These are phyloP conservation scores for Verbena officinalis DNA, from an alignment of 257 asterid species.

Conservation along the genomic window DNA sequence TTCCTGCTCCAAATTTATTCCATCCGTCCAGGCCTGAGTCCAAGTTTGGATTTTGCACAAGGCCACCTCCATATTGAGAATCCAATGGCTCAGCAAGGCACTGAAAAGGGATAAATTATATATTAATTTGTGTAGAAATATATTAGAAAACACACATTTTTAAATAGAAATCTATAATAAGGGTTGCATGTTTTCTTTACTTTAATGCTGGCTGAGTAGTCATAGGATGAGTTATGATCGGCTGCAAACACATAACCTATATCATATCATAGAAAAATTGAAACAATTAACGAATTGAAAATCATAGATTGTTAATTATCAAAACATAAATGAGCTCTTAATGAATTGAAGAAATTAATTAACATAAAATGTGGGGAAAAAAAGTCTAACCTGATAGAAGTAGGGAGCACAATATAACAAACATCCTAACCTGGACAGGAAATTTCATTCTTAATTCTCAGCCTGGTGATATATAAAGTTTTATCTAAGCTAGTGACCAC, in stretches of 20 bases:
- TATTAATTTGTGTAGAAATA: neutral
- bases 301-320: no score
- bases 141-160: no score
- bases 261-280: neutral
- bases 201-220: slow-evolving; percentile 42
- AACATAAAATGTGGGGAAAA: neutral
- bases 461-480: no score
- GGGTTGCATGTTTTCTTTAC: slow-evolving; percentile 32
- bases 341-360: neutral
- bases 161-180: no score
- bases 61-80: slow-evolving; percentile 53
- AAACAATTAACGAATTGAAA: neutral
- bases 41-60: slow-evolving; percentile 34
- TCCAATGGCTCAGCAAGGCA: slow-evolving; percentile 40
- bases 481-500: no score
- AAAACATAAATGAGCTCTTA: no score
- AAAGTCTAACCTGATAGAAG: slow-evolving; percentile 28
- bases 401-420: slow-evolving; percentile 23
- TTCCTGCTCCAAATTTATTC: slow-evolving; percentile 35
- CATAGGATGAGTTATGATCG: slow-evolving; percentile 22
- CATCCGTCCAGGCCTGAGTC: slow-evolving; percentile 35
- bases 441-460: slow-evolving; percentile 14
- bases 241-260: slow-evolving; percentile 27
- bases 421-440: neutral
- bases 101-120: slow-evolving; percentile 30